These are phyloP conservation scores for Caryopteris hybrid DNA, from an alignment of 305 asterid genomes.

Conservation along the genomic window DNA sequence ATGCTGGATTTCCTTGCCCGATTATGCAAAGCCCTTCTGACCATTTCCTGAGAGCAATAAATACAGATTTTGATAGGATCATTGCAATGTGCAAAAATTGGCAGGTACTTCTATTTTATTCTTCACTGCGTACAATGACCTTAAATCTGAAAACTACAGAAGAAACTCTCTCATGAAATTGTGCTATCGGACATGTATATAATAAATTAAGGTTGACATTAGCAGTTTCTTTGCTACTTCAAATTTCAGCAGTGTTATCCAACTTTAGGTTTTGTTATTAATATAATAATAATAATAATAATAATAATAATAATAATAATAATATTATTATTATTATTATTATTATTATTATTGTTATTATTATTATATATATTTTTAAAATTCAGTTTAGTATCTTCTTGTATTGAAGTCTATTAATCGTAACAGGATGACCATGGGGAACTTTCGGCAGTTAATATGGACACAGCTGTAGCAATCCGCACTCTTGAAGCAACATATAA, in stretches of 20 bases:
- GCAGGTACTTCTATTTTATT: slow-evolving; percentile 64
- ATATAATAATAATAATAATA: too few relatives aligned
- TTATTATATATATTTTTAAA: not conserved
- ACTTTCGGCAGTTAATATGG: slow-evolving; percentile 94
- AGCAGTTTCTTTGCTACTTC: slow-evolving; percentile 6
- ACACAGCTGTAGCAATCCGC: slow-evolving; percentile 98
- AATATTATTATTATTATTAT: too few relatives aligned
- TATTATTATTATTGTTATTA: too few relatives aligned
- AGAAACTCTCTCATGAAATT: slow-evolving; percentile 4
- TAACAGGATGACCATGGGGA: slow-evolving; percentile 96
- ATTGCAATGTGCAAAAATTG: slow-evolving; percentile 99
- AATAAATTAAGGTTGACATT: slow-evolving; percentile 8
- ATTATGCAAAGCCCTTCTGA: slow-evolving; percentile 99
- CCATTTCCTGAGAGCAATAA: slow-evolving; percentile 97
- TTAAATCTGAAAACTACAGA: slow-evolving; percentile 12
- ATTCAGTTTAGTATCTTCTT: not conserved
- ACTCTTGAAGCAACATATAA: slow-evolving; percentile 94
- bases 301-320: too few relatives aligned
- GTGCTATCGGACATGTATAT: not conserved
- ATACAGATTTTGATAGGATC: slow-evolving; percentile 93
- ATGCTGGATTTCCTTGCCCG: slow-evolving; percentile 99
- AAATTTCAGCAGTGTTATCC: slow-evolving; percentile 12
- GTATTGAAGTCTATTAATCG: slow-evolving; percentile 5
- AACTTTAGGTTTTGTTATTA: too few relatives aligned
- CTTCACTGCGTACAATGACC: not conserved